phyloP scores from a whole-genome alignment of 176 grass and related monocot species.

The Aegilops umbellulata region DNA sequence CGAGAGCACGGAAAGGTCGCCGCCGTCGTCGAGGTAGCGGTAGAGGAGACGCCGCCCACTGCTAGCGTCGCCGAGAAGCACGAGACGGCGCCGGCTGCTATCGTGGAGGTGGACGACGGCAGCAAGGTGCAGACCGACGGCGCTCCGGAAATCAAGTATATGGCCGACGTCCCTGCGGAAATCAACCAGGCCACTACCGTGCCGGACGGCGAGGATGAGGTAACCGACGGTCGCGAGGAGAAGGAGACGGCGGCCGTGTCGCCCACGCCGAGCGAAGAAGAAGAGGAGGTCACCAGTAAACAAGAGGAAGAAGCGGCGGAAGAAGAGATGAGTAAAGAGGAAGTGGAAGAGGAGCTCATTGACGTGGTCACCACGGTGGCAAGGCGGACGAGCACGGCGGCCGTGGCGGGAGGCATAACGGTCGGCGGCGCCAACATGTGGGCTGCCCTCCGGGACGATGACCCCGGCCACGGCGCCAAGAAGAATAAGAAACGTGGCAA shows the following conservation, averaged over 20 bases:
- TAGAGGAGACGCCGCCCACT: background rate
- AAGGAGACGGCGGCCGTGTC: background rate
- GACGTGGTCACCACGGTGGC: background rate
- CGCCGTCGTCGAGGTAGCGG: background rate
- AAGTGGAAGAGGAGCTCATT: background rate
- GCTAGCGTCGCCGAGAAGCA: too few relatives aligned
- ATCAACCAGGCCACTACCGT: too few relatives aligned
- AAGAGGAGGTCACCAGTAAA: too few relatives aligned
- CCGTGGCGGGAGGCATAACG: background rate
- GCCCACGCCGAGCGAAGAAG: too few relatives aligned
- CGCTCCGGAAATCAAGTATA: too few relatives aligned
- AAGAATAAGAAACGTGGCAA: too few relatives aligned
- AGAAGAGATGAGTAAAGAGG: background rate
- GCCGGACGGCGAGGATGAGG: too few relatives aligned
- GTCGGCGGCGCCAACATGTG: constrained; percentile 21
- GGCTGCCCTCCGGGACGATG: background rate
- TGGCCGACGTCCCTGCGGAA: too few relatives aligned
- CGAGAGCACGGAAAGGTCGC: too few relatives aligned
- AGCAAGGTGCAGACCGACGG: background rate
- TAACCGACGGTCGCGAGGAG: too few relatives aligned
- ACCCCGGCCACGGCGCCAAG: constrained; percentile 22
- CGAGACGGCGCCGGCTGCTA: background rate
- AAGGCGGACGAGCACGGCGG: background rate
- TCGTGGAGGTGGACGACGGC: background rate
- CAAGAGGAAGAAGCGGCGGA: background rate